Evolutionary conservation across 331 rosid genomes (phyloP).

Genomic region (Quercus phellos): DNA sequence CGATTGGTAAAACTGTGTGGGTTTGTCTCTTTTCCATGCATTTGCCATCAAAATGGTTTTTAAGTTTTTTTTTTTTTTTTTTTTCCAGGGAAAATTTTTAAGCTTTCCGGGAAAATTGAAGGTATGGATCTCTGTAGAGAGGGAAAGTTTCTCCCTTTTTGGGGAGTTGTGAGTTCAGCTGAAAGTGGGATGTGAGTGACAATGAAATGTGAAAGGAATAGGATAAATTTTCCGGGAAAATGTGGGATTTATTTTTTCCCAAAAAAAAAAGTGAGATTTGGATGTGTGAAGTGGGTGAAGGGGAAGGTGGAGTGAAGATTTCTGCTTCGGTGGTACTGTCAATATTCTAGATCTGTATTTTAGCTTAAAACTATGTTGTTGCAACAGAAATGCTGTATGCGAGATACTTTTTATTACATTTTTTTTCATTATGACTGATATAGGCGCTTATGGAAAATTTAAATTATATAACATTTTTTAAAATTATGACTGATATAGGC

Average conservation of each 20-base stretch:
- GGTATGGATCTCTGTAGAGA: background rate
- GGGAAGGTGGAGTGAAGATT: background rate
- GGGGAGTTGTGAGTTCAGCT: background rate
- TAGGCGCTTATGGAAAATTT: too few species aligned
- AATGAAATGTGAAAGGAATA: background rate
- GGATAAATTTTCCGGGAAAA: background rate
- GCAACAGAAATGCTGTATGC: too few species aligned
- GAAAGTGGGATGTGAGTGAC: too few species aligned
- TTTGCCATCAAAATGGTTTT: conserved; percentile 68
- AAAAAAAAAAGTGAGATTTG: background rate
- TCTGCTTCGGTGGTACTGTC: too few species aligned
- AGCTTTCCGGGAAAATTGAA: background rate
- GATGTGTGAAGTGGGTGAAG: conserved; percentile 10
- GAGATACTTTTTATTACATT: too few species aligned
- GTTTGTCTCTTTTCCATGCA: conserved; percentile 81
- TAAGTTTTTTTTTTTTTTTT: too few species aligned
- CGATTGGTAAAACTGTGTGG: conserved; percentile 49
- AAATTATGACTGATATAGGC: too few species aligned
- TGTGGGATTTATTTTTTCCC: background rate
- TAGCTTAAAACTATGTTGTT: too few species aligned
- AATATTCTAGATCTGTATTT: too few species aligned
- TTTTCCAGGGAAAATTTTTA: background rate
- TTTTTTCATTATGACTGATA: too few species aligned
- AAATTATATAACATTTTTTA: too few species aligned
- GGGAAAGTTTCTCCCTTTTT: background rate